A percentile compares a stretch with the other conserved stretches of the same genome.
Evolutionary conservation across 2,329 filamentous ascomycete species (phyloP).

Genomic region (Ceratocystis cacaofunesta): DNA sequence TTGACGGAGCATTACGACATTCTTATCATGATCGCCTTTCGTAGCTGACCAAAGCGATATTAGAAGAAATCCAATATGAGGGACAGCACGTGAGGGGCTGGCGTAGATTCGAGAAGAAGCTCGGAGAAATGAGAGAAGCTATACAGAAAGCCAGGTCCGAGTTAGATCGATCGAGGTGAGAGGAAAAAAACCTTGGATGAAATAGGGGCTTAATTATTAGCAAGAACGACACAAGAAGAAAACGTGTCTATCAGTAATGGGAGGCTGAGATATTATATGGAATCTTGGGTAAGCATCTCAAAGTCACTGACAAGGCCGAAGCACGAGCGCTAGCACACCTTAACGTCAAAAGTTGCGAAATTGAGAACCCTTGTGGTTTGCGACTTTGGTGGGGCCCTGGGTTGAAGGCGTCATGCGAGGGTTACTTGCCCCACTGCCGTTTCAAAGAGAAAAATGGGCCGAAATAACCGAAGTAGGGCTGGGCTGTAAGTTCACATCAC

Average conservation of each 20-base stretch:
- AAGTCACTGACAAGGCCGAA: background rate
- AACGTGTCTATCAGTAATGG: background rate
- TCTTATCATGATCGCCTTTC: background rate
- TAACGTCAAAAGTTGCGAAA: background rate
- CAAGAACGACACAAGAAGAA: background rate
- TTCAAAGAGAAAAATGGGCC: background rate
- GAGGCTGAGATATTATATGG: background rate
- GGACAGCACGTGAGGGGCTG: background rate
- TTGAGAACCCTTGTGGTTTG: background rate
- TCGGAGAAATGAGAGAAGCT: background rate
- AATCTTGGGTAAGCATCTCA: background rate
- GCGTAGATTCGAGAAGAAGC: background rate
- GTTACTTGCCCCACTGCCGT: background rate
- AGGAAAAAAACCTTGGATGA: background rate
- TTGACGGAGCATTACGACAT: conserved; percentile 13
- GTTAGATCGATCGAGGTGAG: background rate
- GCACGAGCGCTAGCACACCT: background rate
- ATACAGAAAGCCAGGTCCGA: conserved; percentile 16
- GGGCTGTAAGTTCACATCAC: background rate
- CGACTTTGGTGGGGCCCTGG: background rate
- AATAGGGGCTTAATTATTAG: background rate
- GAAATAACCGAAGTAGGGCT: background rate
- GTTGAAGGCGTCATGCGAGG: background rate
- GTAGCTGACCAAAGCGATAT: background rate
- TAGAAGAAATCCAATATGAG: background rate